Conservation (phyloP, 2,329 filamentous ascomycete genomes). For the Fusarium sp. region DNA sequence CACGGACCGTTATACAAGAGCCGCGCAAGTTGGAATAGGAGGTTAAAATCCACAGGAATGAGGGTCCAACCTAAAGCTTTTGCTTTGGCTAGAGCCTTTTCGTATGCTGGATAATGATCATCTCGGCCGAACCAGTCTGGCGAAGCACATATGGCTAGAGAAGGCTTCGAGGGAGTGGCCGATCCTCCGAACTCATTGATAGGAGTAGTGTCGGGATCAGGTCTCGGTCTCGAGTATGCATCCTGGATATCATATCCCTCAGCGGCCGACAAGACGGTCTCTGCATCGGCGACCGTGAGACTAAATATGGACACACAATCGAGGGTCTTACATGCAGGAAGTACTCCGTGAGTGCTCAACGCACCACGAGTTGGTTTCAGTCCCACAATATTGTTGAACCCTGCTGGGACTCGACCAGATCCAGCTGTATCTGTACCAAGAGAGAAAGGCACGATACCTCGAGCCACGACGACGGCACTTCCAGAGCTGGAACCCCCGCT, state of each 20-base stretch:
- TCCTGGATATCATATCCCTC: constrained; percentile 62
- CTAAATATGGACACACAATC: constrained; percentile 68
- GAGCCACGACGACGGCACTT: constrained; percentile 64
- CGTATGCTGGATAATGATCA: constrained; percentile 56
- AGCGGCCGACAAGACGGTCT: constrained; percentile 59
- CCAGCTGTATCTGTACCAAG: constrained; percentile 68
- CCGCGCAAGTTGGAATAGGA: constrained; percentile 63
- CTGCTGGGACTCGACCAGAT: constrained; percentile 64
- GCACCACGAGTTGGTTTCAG: constrained; percentile 65
- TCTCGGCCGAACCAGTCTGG: constrained; percentile 51
- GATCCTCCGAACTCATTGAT: constrained; percentile 46
- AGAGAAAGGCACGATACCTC: constrained; percentile 65
- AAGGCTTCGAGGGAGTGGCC: constrained; percentile 40
- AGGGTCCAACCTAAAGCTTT: constrained; percentile 54
- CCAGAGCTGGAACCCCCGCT: constrained; percentile 69
- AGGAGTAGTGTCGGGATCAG: not conserved
- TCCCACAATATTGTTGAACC: constrained; percentile 64
- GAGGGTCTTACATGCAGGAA: constrained; percentile 66
- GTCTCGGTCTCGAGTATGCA: constrained; percentile 60
- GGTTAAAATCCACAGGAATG: constrained; percentile 57
- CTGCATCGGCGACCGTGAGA: constrained; percentile 60
- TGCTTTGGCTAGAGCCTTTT: constrained; percentile 53
- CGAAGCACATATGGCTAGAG: constrained; percentile 54
- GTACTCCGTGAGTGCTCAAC: constrained; percentile 60
- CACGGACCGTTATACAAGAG: constrained; percentile 68